Evolutionary conservation across 257 asterid genomes (phyloP).

Genomic region (Primulina eburnea): DNA sequence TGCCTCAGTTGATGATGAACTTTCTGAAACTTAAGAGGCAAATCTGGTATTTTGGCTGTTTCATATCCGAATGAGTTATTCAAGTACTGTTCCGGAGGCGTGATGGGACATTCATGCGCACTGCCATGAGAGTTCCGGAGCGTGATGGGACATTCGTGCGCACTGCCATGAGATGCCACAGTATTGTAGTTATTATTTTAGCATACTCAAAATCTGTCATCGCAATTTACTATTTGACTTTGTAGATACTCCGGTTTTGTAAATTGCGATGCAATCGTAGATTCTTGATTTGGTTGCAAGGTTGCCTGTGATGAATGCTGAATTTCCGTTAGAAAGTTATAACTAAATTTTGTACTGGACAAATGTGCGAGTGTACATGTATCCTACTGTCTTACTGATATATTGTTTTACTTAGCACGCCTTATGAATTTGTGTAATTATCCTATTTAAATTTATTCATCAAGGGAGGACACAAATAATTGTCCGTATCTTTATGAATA

Average conservation of each 20-base stretch:
- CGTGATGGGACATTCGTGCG: constrained; percentile 21
- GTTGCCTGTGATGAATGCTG: constrained; percentile 23
- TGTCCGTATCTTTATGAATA: no score
- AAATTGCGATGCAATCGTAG: constrained; percentile 27
- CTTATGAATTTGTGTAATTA: no score
- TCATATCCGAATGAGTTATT: constrained; percentile 16
- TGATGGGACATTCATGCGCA: constrained; percentile 24
- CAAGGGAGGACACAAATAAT: no score
- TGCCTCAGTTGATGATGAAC: constrained; percentile 2
- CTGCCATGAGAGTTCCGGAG: constrained; percentile 26
- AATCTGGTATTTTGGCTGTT: constrained; percentile 16
- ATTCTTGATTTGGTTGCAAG: constrained; percentile 19
- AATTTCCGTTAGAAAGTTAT: background rate
- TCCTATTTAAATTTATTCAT: no score
- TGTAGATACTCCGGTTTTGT: constrained; percentile 19
- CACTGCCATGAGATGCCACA: constrained; percentile 23
- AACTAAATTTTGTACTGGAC: no score
- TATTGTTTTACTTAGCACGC: no score
- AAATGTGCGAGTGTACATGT: background rate
- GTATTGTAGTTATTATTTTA: constrained; percentile 5
- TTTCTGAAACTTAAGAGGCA: constrained; percentile 17
- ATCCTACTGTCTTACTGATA: background rate
- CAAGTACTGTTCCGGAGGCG: constrained; percentile 25
- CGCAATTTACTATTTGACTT: constrained; percentile 28
- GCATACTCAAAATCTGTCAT: background rate